A percentile compares a stretch with the other conserved stretches of the same genome.
Evolutionary conservation across 1,284 basidiomycete species (phyloP).

Genomic region (Bjerkandera adusta): DNA sequence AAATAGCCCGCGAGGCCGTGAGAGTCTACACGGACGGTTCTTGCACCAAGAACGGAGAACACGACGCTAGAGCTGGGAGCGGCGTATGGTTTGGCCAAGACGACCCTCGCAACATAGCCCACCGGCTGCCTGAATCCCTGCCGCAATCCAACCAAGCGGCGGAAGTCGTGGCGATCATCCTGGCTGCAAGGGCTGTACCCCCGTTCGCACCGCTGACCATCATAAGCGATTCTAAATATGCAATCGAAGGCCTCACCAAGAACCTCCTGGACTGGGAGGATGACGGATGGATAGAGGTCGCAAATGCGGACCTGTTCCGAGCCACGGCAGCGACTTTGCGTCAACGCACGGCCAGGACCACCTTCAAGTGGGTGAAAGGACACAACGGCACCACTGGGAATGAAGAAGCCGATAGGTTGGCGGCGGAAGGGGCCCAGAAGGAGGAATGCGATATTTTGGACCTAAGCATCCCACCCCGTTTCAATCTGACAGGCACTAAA

Average conservation of each 20-base stretch:
- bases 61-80: slow-evolving; percentile 18
- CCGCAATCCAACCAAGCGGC: slow-evolving; percentile 18
- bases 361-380: slow-evolving; percentile 29
- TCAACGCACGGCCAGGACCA: slow-evolving; percentile 15
- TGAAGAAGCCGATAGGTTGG: slow-evolving; percentile 24
- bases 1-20: background rate
- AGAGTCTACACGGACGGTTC: slow-evolving; percentile 12
- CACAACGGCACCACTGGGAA: slow-evolving; percentile 23
- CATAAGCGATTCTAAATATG: slow-evolving; percentile 7
- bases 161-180: slow-evolving; percentile 11
- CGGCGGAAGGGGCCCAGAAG: slow-evolving; percentile 20
- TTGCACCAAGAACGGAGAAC: slow-evolving; percentile 7
- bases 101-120: slow-evolving; percentile 15
- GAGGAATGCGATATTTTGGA: slow-evolving; percentile 7
- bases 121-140: slow-evolving; percentile 2
- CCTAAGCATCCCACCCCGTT: slow-evolving; percentile 3
- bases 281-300: slow-evolving; percentile 5
- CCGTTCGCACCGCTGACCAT: slow-evolving; percentile 9
- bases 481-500: slow-evolving; percentile 13
- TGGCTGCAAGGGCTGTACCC: too few relatives aligned
- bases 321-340: slow-evolving; percentile 14
- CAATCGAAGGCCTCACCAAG: slow-evolving; percentile 9
- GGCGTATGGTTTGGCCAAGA: slow-evolving; percentile 20
- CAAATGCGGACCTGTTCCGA: slow-evolving; percentile 2
- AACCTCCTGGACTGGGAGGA: slow-evolving; percentile 8